A percentile compares a stretch with the other conserved stretches of the same genome.
Conservation (phyloP, 345 rosid genomes). For the Melaleuca alternifolia region DNA sequence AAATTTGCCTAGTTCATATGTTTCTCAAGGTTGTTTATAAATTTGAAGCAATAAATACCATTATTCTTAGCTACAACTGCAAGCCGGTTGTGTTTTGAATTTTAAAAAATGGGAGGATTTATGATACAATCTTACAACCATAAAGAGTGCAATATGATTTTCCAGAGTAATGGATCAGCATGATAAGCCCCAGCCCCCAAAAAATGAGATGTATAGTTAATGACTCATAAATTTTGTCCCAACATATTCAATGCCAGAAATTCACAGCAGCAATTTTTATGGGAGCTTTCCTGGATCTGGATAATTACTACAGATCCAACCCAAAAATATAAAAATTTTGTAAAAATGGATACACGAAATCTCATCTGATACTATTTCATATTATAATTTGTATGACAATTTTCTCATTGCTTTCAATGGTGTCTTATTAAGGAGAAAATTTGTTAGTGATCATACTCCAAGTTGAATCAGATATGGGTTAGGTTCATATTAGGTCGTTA, state of each 20-base stretch:
- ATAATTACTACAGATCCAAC: background rate
- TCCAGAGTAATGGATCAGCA: background rate
- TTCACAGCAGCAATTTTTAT: background rate
- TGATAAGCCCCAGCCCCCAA: background rate
- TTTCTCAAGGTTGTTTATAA: background rate
- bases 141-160: background rate
- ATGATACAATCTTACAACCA: background rate
- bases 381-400: background rate
- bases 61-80: background rate
- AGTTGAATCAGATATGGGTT: rapidly evolving
- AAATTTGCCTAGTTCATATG: background rate
- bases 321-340: background rate
- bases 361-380: rapidly evolving
- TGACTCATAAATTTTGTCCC: background rate
- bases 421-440: background rate
- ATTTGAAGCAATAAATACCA: background rate
- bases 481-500: rapidly evolving
- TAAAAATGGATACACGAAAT: background rate
- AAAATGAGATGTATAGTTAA: background rate
- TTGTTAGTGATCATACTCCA: rapidly evolving
- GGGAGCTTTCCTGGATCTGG: background rate
- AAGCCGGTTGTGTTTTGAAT: background rate
- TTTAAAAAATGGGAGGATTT: background rate
- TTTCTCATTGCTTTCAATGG: background rate
- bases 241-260: background rate